Conservation (phyloP, 768 basidiomycete genomes). For the Collybia mongolica region DNA sequence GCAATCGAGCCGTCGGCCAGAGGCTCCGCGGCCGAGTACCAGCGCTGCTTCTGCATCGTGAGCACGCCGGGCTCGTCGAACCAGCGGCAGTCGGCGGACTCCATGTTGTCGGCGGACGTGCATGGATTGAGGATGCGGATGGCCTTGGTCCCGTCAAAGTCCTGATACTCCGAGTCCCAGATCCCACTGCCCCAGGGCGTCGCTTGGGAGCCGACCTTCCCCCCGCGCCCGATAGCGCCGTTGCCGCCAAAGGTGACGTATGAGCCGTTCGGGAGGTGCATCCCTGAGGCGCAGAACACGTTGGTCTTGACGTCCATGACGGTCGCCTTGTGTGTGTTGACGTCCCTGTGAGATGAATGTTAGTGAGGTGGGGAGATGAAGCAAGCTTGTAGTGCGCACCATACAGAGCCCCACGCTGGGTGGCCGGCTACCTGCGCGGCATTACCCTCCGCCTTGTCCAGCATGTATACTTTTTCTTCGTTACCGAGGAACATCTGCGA, state of each 20-base stretch:
- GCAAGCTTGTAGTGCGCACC: conserved; percentile 31
- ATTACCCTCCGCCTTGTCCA: conserved; percentile 81
- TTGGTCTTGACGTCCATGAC: conserved; percentile 76
- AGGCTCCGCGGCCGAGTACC: conserved; percentile 79
- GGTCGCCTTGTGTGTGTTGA: conserved; percentile 53
- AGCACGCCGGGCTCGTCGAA: conserved; percentile 65
- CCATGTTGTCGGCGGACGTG: conserved; percentile 42
- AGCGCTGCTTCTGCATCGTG: conserved; percentile 67
- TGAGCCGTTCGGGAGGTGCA: conserved; percentile 80
- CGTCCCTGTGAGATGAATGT: conserved; percentile 44
- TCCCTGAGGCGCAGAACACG: conserved; percentile 79
- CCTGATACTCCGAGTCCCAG: conserved; percentile 69
- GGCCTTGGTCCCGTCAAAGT: conserved; percentile 80
- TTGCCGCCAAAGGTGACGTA: conserved; percentile 79
- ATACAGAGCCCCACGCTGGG: conserved; percentile 71
- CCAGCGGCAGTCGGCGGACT: conserved; percentile 60
- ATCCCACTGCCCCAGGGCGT: conserved; percentile 45
- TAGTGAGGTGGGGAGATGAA: not conserved
- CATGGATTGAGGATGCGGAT: conserved; percentile 87
- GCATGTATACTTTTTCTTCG: conserved; percentile 67
- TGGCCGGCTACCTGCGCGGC: conserved; percentile 52
- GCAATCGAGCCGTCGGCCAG: conserved; percentile 75
- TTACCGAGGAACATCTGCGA: conserved; percentile 67
- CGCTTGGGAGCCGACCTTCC: conserved; percentile 50
- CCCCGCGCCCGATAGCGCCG: conserved; percentile 66